These are phyloP conservation scores for Backusella sp. DNA, from an alignment of 192 early-diverging fungal species.

Conservation along the genomic window DNA sequence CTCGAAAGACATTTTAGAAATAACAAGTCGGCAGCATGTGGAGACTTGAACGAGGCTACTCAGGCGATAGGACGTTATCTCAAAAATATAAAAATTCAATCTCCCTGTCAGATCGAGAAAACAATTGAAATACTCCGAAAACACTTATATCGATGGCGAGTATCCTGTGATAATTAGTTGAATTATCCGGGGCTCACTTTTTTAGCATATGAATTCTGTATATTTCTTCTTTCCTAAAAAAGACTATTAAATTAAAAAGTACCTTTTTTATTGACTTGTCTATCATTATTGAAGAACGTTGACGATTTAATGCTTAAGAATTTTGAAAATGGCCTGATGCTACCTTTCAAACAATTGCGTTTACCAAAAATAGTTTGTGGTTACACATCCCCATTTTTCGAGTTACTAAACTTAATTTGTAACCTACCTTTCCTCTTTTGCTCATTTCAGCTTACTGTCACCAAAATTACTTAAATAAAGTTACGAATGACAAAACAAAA, in stretches of 20 bases:
- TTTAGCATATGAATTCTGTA: neutral
- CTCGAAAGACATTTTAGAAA: slow-evolving; percentile 2
- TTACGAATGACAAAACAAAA: slow-evolving; percentile 1
- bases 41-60: neutral
- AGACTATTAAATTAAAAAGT: neutral
- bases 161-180: neutral
- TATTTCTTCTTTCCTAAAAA: neutral
- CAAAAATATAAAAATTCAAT: neutral
- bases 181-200: neutral
- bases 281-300: neutral
- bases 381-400: slow-evolving; percentile 15
- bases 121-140: slow-evolving; percentile 7
- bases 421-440: neutral
- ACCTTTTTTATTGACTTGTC: neutral
- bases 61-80: neutral
- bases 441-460: neutral
- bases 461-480: slow-evolving; percentile 4
- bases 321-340: neutral
- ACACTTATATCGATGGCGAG: neutral
- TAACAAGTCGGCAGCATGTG: neutral
- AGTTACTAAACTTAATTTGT: slow-evolving; percentile 4
- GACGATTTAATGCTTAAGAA: neutral
- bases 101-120: neutral
- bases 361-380: neutral
- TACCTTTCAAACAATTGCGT: neutral